phyloP scores from a whole-genome alignment of 2,329 filamentous ascomycete genomes.

The Botrytis elliptica region DNA sequence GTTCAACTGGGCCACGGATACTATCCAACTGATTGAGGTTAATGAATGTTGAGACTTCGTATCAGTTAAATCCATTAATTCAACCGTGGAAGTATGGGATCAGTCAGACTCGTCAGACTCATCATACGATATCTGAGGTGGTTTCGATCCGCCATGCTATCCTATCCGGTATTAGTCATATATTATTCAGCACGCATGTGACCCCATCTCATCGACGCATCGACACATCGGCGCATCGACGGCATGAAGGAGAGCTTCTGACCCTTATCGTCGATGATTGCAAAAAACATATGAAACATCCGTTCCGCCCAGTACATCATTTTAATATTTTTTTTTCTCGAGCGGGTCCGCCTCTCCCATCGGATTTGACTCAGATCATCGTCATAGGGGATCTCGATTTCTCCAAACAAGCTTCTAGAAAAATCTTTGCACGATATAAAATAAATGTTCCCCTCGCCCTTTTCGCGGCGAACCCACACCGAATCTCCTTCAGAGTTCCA shows the following conservation, averaged over 20 bases:
- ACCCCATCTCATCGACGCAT: neutral
- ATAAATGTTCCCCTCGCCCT: neutral
- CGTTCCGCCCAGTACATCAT: neutral
- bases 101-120: neutral
- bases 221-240: neutral
- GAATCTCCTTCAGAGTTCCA: neutral
- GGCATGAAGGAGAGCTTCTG: neutral
- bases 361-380: neutral
- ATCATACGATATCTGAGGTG: constrained; percentile 1
- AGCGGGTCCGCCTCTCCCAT: neutral
- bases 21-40: neutral
- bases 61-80: neutral
- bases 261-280: neutral
- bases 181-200: neutral
- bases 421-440: neutral
- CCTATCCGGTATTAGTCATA: neutral
- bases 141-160: neutral
- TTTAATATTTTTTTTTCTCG: neutral
- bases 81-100: neutral
- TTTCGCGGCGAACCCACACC: neutral
- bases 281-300: neutral
- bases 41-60: neutral
- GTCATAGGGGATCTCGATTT: constrained; percentile 12
- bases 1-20: neutral
- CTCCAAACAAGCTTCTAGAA: neutral